A percentile compares a stretch with the other conserved stretches of the same genome.
Conservation (phyloP, 2,329 filamentous ascomycete genomes). For the Colletotrichum neosansevieriae region DNA sequence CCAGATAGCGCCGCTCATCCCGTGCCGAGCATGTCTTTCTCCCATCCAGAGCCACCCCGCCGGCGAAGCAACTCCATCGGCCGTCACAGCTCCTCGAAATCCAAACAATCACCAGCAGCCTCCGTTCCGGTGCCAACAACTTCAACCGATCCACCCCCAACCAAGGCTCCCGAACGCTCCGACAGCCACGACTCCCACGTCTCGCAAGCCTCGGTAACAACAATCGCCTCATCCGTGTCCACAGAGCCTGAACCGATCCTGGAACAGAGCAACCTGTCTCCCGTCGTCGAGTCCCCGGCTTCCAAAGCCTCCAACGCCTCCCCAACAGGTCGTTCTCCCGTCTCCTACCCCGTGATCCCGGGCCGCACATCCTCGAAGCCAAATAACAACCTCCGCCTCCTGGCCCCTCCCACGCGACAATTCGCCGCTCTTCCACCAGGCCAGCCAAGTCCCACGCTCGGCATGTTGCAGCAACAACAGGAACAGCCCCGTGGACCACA, state of each 20-base stretch:
- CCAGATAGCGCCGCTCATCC: constrained; percentile 41
- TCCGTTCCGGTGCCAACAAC: constrained; percentile 20
- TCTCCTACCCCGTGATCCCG: constrained; percentile 49
- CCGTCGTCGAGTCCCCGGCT: constrained; percentile 61
- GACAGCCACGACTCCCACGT: constrained; percentile 39
- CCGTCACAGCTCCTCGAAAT: constrained; percentile 27
- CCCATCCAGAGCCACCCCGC: constrained; percentile 39
- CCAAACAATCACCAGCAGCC: constrained; percentile 34
- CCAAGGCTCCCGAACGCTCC: constrained; percentile 32
- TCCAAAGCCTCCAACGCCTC: constrained; percentile 43
- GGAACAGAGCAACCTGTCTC: constrained; percentile 55
- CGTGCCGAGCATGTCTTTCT: constrained; percentile 42
- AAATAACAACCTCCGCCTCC: constrained; percentile 44
- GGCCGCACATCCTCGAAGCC: constrained; percentile 39
- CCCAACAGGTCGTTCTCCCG: constrained; percentile 48
- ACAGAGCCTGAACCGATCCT: constrained; percentile 42
- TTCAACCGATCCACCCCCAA: neutral
- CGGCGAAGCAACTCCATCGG: constrained; percentile 39
- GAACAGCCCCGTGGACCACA: constrained; percentile 35
- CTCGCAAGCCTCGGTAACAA: constrained; percentile 52
- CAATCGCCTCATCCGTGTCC: constrained; percentile 50
- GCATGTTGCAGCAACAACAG: constrained; percentile 44
- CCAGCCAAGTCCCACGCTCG: constrained; percentile 59
- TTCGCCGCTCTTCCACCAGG: constrained; percentile 51
- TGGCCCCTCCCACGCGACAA: constrained; percentile 50